A percentile compares a stretch with the other conserved stretches of the same genome.
Conservation (phyloP, 164 flowering plant genomes). For the Liquidambar formosana region DNA sequence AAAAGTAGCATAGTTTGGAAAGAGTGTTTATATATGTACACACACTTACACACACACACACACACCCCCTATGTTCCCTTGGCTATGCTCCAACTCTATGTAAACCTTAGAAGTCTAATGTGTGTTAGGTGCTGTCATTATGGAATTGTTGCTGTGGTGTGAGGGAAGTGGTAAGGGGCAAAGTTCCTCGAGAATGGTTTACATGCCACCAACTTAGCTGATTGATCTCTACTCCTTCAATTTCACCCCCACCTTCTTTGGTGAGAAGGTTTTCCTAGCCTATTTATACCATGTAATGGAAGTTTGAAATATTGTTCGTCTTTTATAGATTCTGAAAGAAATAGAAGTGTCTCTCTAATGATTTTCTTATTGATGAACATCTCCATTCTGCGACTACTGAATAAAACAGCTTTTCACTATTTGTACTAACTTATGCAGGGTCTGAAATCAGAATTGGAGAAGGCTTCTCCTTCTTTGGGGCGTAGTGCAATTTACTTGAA, state of each 20-base stretch:
- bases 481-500: slow-evolving; percentile 86
- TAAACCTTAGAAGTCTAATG: background rate
- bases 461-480: slow-evolving; percentile 90
- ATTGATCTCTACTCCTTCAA: background rate
- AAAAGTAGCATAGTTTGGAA: background rate
- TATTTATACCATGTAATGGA: background rate
- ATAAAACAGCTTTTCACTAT: background rate
- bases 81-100: background rate
- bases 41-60: too few relatives aligned
- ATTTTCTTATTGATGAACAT: background rate
- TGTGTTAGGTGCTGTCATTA: background rate
- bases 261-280: background rate
- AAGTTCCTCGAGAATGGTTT: background rate
- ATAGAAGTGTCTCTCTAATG: background rate
- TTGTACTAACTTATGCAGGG: slow-evolving; percentile 48
- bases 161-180: background rate
- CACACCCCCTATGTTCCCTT: background rate
- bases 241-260: background rate
- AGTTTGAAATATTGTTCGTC: background rate
- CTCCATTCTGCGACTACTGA: background rate
- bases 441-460: slow-evolving; percentile 86
- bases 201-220: background rate
- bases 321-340: background rate
- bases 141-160: background rate
- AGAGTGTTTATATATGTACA: too few relatives aligned